A percentile compares a stretch with the other conserved stretches of the same genome.
These are phyloP conservation scores for Moricandia moricandioides DNA, from an alignment of 345 rosid genomes.

Conservation along the genomic window DNA sequence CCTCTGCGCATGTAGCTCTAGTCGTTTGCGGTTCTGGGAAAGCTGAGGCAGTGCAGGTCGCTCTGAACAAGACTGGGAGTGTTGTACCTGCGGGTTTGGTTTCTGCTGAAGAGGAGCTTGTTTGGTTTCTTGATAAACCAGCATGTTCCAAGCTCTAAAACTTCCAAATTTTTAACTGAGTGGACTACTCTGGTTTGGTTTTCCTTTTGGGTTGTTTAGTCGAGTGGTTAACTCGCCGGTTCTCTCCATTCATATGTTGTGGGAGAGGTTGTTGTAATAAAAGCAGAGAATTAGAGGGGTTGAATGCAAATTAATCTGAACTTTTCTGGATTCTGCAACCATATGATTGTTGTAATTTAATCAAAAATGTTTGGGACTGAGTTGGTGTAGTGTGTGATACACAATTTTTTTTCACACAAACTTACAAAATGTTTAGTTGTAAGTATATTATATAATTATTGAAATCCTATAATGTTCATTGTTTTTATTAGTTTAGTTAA, in stretches of 20 bases:
- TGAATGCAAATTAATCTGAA: background rate
- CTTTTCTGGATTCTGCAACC: background rate
- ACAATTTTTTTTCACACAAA: too few relatives aligned
- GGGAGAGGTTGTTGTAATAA: conserved; percentile 28
- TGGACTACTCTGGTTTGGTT: conserved; percentile 9
- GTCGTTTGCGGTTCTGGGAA: conserved; percentile 72
- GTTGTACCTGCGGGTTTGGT: conserved; percentile 66
- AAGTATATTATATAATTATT: too few relatives aligned
- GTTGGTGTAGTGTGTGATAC: too few relatives aligned
- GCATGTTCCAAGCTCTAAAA: conserved; percentile 68
- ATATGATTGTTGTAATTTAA: background rate
- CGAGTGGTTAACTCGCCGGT: conserved; percentile 14
- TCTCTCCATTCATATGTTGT: conserved; percentile 6
- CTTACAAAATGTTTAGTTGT: too few relatives aligned
- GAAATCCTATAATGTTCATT: too few relatives aligned
- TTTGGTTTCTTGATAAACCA: conserved; percentile 81
- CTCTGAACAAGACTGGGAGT: conserved; percentile 41
- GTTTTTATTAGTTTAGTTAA: too few relatives aligned
- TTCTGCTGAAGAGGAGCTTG: conserved; percentile 66
- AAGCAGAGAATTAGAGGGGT: background rate
- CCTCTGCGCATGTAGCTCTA: conserved; percentile 66
- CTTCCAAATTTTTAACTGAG: too few relatives aligned
- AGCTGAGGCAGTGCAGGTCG: conserved; percentile 55
- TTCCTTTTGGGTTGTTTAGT: conserved; percentile 6
- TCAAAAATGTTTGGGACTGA: too few relatives aligned